Percentiles rank a stretch among this genome's conserved stretches.
These are phyloP conservation scores for Colletotrichum sp. DNA, from an alignment of 2,329 filamentous ascomycete species.

Conservation along the genomic window DNA sequence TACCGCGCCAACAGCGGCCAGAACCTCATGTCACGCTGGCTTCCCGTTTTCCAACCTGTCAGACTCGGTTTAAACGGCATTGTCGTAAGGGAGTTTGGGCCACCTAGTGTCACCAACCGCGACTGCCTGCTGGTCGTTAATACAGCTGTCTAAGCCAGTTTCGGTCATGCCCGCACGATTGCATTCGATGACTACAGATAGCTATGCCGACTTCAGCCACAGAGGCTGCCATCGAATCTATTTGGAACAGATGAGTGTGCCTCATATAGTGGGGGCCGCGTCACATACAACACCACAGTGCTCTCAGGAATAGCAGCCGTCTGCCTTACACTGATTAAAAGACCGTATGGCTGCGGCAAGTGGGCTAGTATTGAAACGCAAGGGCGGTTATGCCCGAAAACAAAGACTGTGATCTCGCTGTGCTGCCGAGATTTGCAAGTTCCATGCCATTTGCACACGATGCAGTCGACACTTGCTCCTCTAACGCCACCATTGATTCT, in stretches of 20 bases:
- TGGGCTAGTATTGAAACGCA: not conserved
- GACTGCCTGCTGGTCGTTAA: not conserved
- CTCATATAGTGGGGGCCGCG: not conserved
- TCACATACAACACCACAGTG: not conserved
- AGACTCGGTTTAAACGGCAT: not conserved
- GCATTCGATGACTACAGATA: not conserved
- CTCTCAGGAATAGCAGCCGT: not conserved
- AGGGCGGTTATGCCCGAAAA: not conserved
- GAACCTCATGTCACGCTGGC: not conserved
- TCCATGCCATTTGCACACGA: not conserved
- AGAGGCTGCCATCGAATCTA: not conserved
- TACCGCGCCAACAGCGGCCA: not conserved
- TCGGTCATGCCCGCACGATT: not conserved
- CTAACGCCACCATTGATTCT: not conserved
- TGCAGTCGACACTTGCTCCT: not conserved
- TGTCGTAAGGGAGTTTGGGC: not conserved
- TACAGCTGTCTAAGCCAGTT: not conserved
- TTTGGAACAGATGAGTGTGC: not conserved
- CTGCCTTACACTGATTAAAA: not conserved
- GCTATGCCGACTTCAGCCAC: not conserved
- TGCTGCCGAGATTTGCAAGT: not conserved
- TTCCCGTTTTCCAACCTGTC: not conserved
- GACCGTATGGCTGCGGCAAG: not conserved
- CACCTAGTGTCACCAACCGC: not conserved
- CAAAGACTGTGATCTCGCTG: not conserved